Base-by-base conservation (phyloP, 2,329 filamentous ascomycete genomes). In the Pseudocercospora eumusae region DNA sequence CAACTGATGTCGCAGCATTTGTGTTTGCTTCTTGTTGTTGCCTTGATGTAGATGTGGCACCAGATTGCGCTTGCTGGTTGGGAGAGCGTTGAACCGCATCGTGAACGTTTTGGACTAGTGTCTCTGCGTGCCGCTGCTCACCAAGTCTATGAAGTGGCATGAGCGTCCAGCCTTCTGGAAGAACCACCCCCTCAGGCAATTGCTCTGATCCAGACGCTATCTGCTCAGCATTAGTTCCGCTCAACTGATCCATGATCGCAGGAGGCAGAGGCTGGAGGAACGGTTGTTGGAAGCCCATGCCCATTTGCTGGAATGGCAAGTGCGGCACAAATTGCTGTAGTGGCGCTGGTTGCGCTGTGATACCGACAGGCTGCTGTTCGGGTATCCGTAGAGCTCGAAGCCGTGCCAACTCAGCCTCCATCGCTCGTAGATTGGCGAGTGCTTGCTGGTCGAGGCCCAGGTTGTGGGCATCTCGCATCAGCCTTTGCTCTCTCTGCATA, bases 371-470 rank as follows among this genome's bases (percentile, higher is more conserved):
- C 27, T 57, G 69, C 23, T 70, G 68, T 15, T 56, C 59, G 10
- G 67, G 68, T n/a, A 70, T 55, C 10, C 70, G 65, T 20, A 69
- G 59, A 13, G 69, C 81, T 23, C 88, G 86, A 58, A 93, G 79
- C 63, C 88, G 83, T 33, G 84, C 80, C 55, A 95, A 75, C 73
- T 95, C 91, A 20, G 79, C 77, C 63, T 90, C 84, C 63, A 95
- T 79, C 15, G 86, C 77, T 57, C 88, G 83, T n/a, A 92, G 78
- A n/a, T 85, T 78, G 53, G 86, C 83, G 4, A 93, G 73, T 72
- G 95, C 89, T 33, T 88, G 83, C 56, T 89, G 84, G 15, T 86
- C 85, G 33, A 84, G 71, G 50, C 87, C 84, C 18, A 93, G 78
- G 45, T 78, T 79, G 52, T 84, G 81, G 33, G 91, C 81, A 70